Conservation (phyloP, 768 basidiomycete genomes). For the Lactifluus echinatus region DNA sequence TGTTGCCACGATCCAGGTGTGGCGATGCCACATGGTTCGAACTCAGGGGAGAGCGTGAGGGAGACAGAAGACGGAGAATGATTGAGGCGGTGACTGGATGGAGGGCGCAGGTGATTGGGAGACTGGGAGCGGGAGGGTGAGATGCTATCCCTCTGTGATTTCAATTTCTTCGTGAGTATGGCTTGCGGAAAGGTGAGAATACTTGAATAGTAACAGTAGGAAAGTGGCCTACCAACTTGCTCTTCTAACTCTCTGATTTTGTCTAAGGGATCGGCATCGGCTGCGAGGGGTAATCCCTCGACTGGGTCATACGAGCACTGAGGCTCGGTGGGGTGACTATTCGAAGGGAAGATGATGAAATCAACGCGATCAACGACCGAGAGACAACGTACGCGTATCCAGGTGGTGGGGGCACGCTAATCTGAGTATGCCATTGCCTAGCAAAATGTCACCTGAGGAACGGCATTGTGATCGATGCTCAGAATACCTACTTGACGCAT, state of each 20-base stretch:
- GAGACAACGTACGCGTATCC: conserved; percentile 63
- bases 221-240: conserved; percentile 51
- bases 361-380: conserved; percentile 7
- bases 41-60: conserved; percentile 22
- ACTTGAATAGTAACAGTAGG: conserved; percentile 13
- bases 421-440: conserved; percentile 74
- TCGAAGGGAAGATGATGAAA: conserved; percentile 10
- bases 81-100: background rate
- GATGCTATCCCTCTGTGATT: conserved; percentile 38
- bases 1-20: conserved; percentile 24
- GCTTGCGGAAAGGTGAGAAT: conserved; percentile 31
- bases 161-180: conserved; percentile 52
- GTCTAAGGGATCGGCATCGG: conserved; percentile 71
- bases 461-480: background rate
- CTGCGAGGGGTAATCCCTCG: conserved; percentile 67
- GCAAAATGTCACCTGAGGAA: conserved; percentile 15
- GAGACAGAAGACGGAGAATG: conserved; percentile 17
- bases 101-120: conserved; percentile 20
- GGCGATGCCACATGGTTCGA: conserved; percentile 20
- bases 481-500: conserved; percentile 62
- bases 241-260: conserved; percentile 71
- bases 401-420: conserved; percentile 77
- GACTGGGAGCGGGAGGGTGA: conserved; percentile 34
- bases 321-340: conserved; percentile 76
- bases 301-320: conserved; percentile 83